Percentiles rank a stretch among this genome's conserved stretches.
These are phyloP conservation scores for Earliella scabrosa DNA, from an alignment of 1,284 basidiomycete species.

Conservation along the genomic window DNA sequence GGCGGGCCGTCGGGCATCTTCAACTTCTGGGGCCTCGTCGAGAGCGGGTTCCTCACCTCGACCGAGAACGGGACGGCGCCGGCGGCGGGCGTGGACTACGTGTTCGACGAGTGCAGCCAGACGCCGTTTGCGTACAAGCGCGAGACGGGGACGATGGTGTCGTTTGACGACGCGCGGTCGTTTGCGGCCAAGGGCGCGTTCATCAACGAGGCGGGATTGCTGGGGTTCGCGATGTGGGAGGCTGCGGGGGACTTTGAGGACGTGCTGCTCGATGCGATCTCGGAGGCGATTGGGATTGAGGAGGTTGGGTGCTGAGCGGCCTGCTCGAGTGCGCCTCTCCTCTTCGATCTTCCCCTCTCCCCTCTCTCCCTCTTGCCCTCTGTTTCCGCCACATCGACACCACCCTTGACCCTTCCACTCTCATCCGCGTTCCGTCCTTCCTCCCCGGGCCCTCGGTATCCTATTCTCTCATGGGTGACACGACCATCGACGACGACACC, in stretches of 20 bases:
- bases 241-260: conserved; percentile 61
- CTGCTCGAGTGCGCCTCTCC: too few relatives aligned
- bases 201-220: conserved; percentile 53
- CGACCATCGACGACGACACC: conserved; percentile 2
- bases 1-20: conserved; percentile 42
- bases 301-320: conserved; percentile 29
- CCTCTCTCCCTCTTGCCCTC: neutral
- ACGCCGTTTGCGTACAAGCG: conserved; percentile 54
- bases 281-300: conserved; percentile 29
- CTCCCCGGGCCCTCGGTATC: conserved; percentile 3
- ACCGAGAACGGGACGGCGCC: conserved; percentile 41
- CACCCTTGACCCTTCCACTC: neutral
- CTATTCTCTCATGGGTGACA: conserved; percentile 6
- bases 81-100: conserved; percentile 43
- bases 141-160: conserved; percentile 41
- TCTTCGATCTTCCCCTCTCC: neutral
- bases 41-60: conserved; percentile 41
- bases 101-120: conserved; percentile 51
- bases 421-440: too few relatives aligned
- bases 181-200: conserved; percentile 60
- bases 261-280: conserved; percentile 58
- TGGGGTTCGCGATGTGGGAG: conserved; percentile 70
- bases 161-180: conserved; percentile 44
- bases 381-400: too few relatives aligned
- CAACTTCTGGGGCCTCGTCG: conserved; percentile 46